phyloP scores from a whole-genome alignment of 2,329 filamentous ascomycete genomes.

The Aspergillus latus region DNA sequence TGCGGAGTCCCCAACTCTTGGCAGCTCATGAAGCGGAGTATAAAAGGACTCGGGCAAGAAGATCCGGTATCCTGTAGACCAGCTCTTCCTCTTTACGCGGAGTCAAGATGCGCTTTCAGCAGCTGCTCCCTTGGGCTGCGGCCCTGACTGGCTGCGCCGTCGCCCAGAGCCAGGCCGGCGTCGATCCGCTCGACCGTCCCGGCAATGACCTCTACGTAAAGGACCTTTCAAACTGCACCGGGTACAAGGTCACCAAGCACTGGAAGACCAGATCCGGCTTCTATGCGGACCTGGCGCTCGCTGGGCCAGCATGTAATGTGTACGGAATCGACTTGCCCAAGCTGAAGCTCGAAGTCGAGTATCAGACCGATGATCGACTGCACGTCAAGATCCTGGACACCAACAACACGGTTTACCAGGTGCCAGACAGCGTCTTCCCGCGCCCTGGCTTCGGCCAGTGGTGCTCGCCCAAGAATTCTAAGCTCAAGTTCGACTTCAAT shows the following conservation, averaged over 20 bases:
- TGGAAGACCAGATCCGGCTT: slow-evolving; percentile 48
- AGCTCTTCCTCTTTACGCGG: not conserved
- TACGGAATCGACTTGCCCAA: slow-evolving; percentile 59
- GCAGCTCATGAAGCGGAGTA: not conserved
- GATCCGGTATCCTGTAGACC: not conserved
- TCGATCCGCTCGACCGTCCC: slow-evolving; percentile 27
- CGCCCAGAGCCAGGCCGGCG: slow-evolving; percentile 19
- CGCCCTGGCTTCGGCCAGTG: slow-evolving; percentile 51
- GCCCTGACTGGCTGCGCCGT: slow-evolving; percentile 14
- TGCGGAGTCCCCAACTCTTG: not conserved
- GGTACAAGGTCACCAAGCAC: slow-evolving; percentile 41
- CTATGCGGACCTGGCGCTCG: slow-evolving; percentile 68
- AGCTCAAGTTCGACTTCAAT: slow-evolving; percentile 50
- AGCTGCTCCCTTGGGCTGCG: slow-evolving; percentile 15
- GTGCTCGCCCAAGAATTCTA: slow-evolving; percentile 39
- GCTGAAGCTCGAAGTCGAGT: slow-evolving; percentile 61
- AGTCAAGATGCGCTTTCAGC: slow-evolving; percentile 16
- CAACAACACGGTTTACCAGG: slow-evolving; percentile 68
- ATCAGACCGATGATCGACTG: slow-evolving; percentile 64
- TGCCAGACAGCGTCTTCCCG: slow-evolving; percentile 67
- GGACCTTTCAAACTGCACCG: slow-evolving; percentile 47
- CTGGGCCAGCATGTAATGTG: slow-evolving; percentile 63
- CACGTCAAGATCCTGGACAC: slow-evolving; percentile 73
- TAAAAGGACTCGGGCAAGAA: not conserved
- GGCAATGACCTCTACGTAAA: slow-evolving; percentile 41